Evolutionary conservation across 345 rosid species (phyloP), one percentile per base, ranked within the genome.

Genomic region (Nasturtium officinale): DNA sequence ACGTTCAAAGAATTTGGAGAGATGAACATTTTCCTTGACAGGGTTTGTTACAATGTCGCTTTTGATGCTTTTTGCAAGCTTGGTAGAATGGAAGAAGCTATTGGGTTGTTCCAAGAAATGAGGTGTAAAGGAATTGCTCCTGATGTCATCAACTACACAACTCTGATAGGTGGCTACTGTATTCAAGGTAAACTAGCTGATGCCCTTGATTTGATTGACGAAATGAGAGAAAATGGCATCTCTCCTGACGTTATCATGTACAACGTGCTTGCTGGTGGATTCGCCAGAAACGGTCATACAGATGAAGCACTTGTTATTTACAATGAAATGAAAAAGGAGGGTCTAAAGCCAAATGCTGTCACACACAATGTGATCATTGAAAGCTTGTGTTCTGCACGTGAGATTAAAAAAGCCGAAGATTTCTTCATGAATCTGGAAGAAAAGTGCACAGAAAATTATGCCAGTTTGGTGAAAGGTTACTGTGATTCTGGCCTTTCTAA

Each of bases 61-160:
- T 56, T 85, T 9, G 60, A 82, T 73, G 92, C 95, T 26, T 80
- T 87, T 53, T 80, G 96, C 80, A 86, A 86, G 80, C 71, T 77
- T 30, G 90, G 83, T 13, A 82, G 81, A 76, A 67, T 89, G 73
- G 89, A 89, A 66, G 89, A 82, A 57, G 94, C 87, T 51, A 18
- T 37, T 5, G 42, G 46, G 73, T 56, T 90, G 69, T 74, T 90
- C 15, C 38, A 67, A 71, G 88, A 90, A 71, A 90, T 93, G 97
- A 83, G 58, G 68, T 38, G 26, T 20, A 85, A 78, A 71, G 40
- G 68, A 23, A 71, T 90, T 67, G 78, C 52, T 69, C 84, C 82
- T 18, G 92, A 93, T 78, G 59, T 83, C 28, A 52, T 85, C 65
- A 84, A 87, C 86, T 89, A 90, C 76, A 90, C 89, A 29, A 89